Base-by-base conservation (phyloP, 345 rosid species). In the Populus alba region DNA sequence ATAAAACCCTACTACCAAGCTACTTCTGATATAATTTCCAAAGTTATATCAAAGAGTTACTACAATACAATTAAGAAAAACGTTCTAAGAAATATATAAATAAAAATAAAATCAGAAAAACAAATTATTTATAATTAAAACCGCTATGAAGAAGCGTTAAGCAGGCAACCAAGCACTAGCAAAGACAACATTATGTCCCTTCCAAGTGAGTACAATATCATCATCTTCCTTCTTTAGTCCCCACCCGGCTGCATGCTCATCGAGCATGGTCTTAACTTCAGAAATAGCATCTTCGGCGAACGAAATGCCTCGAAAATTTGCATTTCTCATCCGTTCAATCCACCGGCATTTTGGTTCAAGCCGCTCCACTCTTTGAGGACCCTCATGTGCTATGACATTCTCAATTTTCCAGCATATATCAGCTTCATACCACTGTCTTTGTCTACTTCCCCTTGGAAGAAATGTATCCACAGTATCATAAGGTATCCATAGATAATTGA, bases 241-340 rank as follows among this genome's bases (percentile, higher is more conserved):
- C 99, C 99, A 95, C 22, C 97, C 99, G 1, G 92, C 89, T 6
- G 94, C 97, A 81, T 95, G 98, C 68, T 95, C 96, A 51, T 89
- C 96, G 20, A 95, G 88, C 99, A 95, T 95, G 12, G 85, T 65
- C 81, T 85, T 92, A 67, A 90, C 92, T 81, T 95, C 97, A 6
- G 81, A 67, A 55, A 81, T 83, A 4, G 91, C 91, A 8, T 87
- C 88, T 41, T 93, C 93, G 0, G 94, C 80, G 13, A 92, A 87
- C 9, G 83, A 77, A 8, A 87, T 35, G 2, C 90, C 93, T 13
- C 82, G 35, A 49, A 95, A 95, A 39, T 78, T 75, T 0, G 97
- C 89, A 25, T 79, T 87, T 72, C 86, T 89, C 95, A 95, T 89
- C 72, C 97, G 70, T 87, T 90, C 88, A 57, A 84, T 91, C 98